Percentiles rank a stretch among this genome's conserved stretches.
phyloP scores from a whole-genome alignment of 2,329 filamentous ascomycete species.

The Penicillium sp. region DNA sequence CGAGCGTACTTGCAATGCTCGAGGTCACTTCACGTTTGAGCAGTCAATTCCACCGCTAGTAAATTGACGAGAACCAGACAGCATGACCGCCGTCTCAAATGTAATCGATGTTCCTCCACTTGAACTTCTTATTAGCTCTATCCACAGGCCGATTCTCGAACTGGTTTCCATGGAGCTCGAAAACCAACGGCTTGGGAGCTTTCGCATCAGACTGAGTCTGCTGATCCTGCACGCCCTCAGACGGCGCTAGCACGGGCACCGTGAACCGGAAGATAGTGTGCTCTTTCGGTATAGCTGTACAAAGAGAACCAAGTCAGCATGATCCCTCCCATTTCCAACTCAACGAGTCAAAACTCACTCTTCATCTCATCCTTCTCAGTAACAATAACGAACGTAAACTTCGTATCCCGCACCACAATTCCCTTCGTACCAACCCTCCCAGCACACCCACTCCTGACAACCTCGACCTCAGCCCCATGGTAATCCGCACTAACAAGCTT shows the following conservation, averaged over 20 bases:
- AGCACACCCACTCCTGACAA: conserved; percentile 76
- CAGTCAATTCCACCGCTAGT: neutral
- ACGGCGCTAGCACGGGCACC: conserved; percentile 52
- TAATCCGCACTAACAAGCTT: conserved; percentile 85
- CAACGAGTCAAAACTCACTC: conserved; percentile 41
- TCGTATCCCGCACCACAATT: conserved; percentile 85
- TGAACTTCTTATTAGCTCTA: conserved; percentile 87
- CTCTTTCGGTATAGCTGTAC: conserved; percentile 75
- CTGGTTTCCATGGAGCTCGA: conserved; percentile 85
- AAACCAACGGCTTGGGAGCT: conserved; percentile 52
- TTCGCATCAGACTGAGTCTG: conserved; percentile 34
- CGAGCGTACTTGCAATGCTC: neutral
- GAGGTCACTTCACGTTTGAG: neutral
- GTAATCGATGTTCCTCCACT: conserved; percentile 73
- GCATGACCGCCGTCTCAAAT: conserved; percentile 52
- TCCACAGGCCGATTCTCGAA: conserved; percentile 81
- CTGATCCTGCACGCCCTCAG: conserved; percentile 16
- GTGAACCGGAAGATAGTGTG: conserved; percentile 79
- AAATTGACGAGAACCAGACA: neutral
- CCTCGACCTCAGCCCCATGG: conserved; percentile 79
- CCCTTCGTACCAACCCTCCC: conserved; percentile 79
- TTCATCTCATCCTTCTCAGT: conserved; percentile 70
- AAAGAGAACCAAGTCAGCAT: neutral
- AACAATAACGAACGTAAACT: conserved; percentile 80
- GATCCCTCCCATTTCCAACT: neutral